Base-by-base conservation (phyloP, 1,284 basidiomycete species). In the Apiotrichum domesticum region DNA sequence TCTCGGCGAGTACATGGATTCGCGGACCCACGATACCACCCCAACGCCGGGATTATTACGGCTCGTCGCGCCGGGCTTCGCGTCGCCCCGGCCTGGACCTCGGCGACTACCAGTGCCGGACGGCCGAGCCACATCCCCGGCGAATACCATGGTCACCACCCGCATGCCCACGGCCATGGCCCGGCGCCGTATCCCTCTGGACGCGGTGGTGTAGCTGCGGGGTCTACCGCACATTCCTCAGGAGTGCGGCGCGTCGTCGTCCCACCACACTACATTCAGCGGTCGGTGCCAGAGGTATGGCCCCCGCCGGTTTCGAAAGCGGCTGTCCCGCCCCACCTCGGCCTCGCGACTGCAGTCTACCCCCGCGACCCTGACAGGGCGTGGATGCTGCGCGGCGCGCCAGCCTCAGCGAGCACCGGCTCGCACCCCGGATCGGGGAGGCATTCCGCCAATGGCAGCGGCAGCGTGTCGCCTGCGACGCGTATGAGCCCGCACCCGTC, bases 301-400 rank as follows among this genome's bases (percentile, higher is more conserved):
- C 65, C 64, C 3, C 62, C 63, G 10, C 58, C 65, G 6, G 41
- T n/a, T 14, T 15, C 10, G 11, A 29, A 46, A 14, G 44, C 34
- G 14, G 60, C 52, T 11, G 45, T 48, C 45, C 48, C 49, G 14
- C 48, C 42, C 10, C 11, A 15, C 42, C 11, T 6, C 10, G 11
- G n/a, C 42, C 53, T 63, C 46, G 50, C 62, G 29, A 66, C 64
- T 7, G 62, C 64, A 42, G 64, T 69, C 11, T 69, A 65, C 51
- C 67, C 64, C 8, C 58, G 67, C 29, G 67, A 69, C 60, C 67
- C 67, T 9, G 63, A 69, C 45, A 56, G 55, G 14, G 57, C 54
- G 46, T 57, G 56, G 35, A 35, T 65, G 41, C 59, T 62, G 63
- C 4, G 11, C 14, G 11, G 15, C 10, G 11, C 50, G 41, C 13